Evolutionary conservation across 371 early-diverging fungal genomes (phyloP).

Genomic region (Mucor indicus): DNA sequence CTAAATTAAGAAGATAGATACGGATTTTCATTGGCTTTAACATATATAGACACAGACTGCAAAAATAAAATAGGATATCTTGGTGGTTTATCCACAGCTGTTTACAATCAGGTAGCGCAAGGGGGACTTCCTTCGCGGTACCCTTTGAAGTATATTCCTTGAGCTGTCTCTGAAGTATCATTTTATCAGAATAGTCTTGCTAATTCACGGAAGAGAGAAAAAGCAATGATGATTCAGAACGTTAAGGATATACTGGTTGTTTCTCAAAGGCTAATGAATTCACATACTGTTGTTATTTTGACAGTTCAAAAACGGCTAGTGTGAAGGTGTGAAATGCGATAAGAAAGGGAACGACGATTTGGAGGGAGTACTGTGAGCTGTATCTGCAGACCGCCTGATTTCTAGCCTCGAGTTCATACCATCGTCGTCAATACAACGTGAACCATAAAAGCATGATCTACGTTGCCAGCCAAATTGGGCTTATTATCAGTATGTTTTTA

Average conservation of each 20-base stretch:
- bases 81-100: conserved; percentile 10
- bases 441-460: too few species aligned
- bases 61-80: conserved; percentile 11
- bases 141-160: conserved; percentile 11
- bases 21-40: too few species aligned
- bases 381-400: background rate
- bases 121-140: conserved; percentile 16
- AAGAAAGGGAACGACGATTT: too few species aligned
- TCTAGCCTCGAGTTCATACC: background rate
- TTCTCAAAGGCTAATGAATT: background rate
- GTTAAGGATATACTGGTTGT: conserved; percentile 13
- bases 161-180: background rate
- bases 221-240: background rate
- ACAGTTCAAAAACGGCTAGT: too few species aligned
- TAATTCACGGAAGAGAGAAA: too few species aligned
- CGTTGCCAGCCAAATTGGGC: conserved; percentile 9
- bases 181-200: too few species aligned
- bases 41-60: conserved; percentile 17
- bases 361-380: too few species aligned
- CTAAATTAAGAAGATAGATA: too few species aligned
- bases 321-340: too few species aligned
- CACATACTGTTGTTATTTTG: too few species aligned
- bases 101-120: conserved; percentile 14
- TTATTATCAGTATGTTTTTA: conserved; percentile 17
- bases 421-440: conserved; percentile 3